Evolutionary conservation across 495 filamentous ascomycete species (phyloP).

Genomic region (Aspergillus funiculosus): DNA sequence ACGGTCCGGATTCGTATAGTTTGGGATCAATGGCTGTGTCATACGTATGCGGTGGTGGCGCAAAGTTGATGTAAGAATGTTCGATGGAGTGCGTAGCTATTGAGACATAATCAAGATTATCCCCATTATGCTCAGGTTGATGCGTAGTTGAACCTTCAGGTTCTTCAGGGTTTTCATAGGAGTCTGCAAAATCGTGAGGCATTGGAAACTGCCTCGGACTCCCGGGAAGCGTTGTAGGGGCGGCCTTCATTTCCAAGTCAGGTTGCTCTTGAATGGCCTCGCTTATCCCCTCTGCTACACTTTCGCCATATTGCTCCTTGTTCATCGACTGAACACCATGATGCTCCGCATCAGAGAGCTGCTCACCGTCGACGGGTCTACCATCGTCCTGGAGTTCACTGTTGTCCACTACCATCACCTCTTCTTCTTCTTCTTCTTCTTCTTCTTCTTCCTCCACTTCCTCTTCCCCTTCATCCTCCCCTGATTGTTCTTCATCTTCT

Average conservation of each 20-base stretch:
- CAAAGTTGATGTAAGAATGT: neutral
- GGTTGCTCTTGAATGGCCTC: neutral
- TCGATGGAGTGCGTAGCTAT: neutral
- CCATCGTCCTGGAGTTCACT: neutral
- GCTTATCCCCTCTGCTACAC: neutral
- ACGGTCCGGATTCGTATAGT: conserved; percentile 3
- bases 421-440: conserved; percentile 6
- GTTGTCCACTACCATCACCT: neutral
- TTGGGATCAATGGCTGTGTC: conserved; percentile 18
- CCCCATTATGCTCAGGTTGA: conserved; percentile 1
- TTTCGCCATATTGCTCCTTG: conserved; percentile 17
- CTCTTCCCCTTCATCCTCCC: neutral
- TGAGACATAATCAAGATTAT: conserved; percentile 7
- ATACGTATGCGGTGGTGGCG: neutral
- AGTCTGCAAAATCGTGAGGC: neutral
- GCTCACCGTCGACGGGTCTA: conserved; percentile 1
- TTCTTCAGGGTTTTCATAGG: conserved; percentile 1
- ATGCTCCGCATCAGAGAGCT: neutral
- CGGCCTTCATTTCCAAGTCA: neutral
- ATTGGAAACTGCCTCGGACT: neutral
- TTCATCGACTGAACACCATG: too few relatives aligned
- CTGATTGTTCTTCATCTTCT: conserved; percentile 3
- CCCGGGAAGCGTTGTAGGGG: neutral
- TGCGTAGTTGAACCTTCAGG: neutral
- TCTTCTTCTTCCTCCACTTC: conserved; percentile 1